Base-by-base conservation (phyloP, 768 basidiomycete genomes). In the Baorangia bicolor region DNA sequence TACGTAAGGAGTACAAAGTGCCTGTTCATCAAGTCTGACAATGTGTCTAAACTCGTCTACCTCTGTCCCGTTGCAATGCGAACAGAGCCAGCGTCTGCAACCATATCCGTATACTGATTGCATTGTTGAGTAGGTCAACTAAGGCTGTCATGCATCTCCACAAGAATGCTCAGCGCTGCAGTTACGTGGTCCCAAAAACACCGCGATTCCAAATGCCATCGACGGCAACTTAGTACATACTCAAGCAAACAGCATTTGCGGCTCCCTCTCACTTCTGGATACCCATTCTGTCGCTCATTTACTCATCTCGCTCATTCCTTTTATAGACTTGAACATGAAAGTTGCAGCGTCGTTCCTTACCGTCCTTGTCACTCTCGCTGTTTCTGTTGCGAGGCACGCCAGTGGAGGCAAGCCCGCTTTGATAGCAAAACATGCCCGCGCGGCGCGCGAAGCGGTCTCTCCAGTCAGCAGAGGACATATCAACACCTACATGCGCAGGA, bases 391-490 rank as follows among this genome's bases (percentile, higher is more conserved):
- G 23, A 28, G 56, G 8, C 33, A 53, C 28, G 35, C 21, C 18
- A 33, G 46, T 27, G 30, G 43, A 18, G 21, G 33, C 34, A 35
- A 20, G 40, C 56, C 38, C 18, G 40, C 45, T 27, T 28, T 50
- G 20, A 58, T 57, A 35, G 55, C 35, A 38, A 58, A 20, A 43
- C 59, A 42, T 20, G 59, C 35, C 35, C 45, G 31, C 34, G 4
- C 23, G 7, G 12, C 31, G n/a, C 38, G 43, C 33, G 33, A 30
- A 21, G 30, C 9, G 8, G 12, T 56, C 20, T 27, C 31, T 42
- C 16, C 39, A 11, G 5, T n/a, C 18, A 38, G 14, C 21, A 2
- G 9, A 16, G n/a, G 31, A 25, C 53, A 25, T n/a, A 14, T 35
- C 31, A 27, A 33, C n/a, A 28, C 21, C 35, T 16, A 35, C n/a